Evolutionary conservation across 306 rosid genomes (phyloP), one percentile per base, ranked within the genome.

Genomic region (Quercus wislizeni): DNA sequence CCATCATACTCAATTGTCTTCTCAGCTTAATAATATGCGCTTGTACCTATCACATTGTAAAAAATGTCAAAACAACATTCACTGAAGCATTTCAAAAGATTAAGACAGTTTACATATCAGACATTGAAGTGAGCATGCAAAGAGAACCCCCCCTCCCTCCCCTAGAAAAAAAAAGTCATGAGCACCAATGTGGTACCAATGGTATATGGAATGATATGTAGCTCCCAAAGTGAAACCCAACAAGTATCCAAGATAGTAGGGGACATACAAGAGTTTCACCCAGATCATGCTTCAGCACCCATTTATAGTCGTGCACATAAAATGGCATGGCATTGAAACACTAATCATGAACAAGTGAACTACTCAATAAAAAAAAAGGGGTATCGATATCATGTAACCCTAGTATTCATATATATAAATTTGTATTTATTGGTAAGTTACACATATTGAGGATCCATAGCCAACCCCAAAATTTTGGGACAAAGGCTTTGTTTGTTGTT

Each of bases 1-100:
- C 98, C 92, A 91, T 78, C 89, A 86, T 77, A 77, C 87, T 93
- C 74, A 95, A 77, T 86, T 93, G 97, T 83, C 96, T 87, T 87
- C 87, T 88, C 89, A 93, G 88, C 83, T 89, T 93, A 58, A 87
- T 84, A 79, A 93, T 93, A 86, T 95, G 99, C 80, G 91, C 91
- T 93, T 93, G 99, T 81, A 93, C 98, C 99, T 93, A 84, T 55
- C 73, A 89, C 81, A 80, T 78, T 70, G 73, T 35, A 79, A 69
- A 80, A 28, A 77, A 6, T 69, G 80, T 83, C 83, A 85, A 62
- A 28, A 79, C 18, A 15, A 30, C 31, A 73, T 51, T 51, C 62
- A 13, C 56, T 35, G 27, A 20, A 38, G 54, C 30, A 59, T 43
- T 55, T 35, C 30, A 43, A 23, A 64, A 71, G 55, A 19, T 30